These are phyloP conservation scores for Dovyalis caffra DNA, from an alignment of 345 rosid genomes.

Conservation along the genomic window DNA sequence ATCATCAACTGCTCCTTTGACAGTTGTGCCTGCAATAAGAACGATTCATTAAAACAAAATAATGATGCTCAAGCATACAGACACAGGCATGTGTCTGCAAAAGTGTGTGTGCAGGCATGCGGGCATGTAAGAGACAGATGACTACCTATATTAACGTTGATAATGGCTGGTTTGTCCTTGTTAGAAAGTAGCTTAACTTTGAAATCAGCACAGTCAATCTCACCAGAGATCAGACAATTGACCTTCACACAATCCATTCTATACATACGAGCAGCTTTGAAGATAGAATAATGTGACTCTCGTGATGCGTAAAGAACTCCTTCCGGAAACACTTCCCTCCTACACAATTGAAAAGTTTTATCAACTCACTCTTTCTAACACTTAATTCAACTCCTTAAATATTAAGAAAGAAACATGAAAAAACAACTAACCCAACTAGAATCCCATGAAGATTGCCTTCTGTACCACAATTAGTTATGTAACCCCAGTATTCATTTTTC, in stretches of 20 bases:
- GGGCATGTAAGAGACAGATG: background rate
- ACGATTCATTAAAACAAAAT: constrained; percentile 2
- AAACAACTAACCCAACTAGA: constrained; percentile 69
- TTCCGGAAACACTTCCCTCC: constrained; percentile 91
- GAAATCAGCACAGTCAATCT: constrained; percentile 82
- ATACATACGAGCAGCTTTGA: constrained; percentile 96
- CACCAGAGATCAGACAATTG: constrained; percentile 70
- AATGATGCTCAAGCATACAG: background rate
- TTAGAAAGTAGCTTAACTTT: constrained; percentile 61
- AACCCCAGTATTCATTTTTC: constrained; percentile 94
- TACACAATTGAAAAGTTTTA: constrained; percentile 19
- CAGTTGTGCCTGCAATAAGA: constrained; percentile 70
- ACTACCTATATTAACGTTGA: constrained; percentile 88
- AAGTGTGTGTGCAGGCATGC: background rate
- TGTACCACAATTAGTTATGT: constrained; percentile 95
- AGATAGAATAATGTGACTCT: constrained; percentile 88
- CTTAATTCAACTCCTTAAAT: background rate
- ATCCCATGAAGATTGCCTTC: constrained; percentile 99
- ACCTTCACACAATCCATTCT: constrained; percentile 86
- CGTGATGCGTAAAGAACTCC: constrained; percentile 85
- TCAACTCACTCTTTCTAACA: background rate
- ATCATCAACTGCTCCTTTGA: constrained; percentile 97
- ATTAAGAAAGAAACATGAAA: background rate
- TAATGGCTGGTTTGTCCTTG: constrained; percentile 89
- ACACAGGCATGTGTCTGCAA: background rate